These are phyloP conservation scores for Puccinia triticina DNA, from an alignment of 1,284 basidiomycete genomes.

Conservation along the genomic window DNA sequence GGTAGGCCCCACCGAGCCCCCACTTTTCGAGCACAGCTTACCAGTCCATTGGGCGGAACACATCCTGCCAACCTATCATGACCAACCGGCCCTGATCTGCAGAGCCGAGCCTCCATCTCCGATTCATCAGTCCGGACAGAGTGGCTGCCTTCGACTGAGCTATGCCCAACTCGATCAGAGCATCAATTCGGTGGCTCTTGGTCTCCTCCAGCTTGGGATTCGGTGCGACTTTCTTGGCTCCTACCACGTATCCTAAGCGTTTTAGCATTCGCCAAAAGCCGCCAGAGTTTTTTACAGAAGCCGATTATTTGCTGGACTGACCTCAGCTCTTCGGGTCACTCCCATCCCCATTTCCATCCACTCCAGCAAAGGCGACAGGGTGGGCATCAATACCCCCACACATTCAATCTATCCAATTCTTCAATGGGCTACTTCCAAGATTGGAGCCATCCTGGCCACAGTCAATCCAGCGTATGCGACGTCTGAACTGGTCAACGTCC, in stretches of 20 bases:
- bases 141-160: slow-evolving; percentile 19
- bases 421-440: slow-evolving; percentile 41
- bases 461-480: slow-evolving; percentile 42
- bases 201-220: slow-evolving; percentile 28
- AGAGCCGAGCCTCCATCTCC: slow-evolving; percentile 28
- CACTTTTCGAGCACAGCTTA: slow-evolving; percentile 14
- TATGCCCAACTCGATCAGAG: slow-evolving; percentile 27
- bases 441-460: slow-evolving; percentile 42
- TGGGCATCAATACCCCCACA: slow-evolving; percentile 15
- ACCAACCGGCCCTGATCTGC: slow-evolving; percentile 3
- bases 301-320: background rate
- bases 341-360: background rate
- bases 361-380: slow-evolving; percentile 9
- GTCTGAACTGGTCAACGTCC: slow-evolving; percentile 12
- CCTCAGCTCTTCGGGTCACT: background rate
- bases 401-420: slow-evolving; percentile 30
- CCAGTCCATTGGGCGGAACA: slow-evolving; percentile 15
- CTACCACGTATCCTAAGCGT: no score
- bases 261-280: background rate
- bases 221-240: slow-evolving; percentile 6
- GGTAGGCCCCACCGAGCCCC: background rate
- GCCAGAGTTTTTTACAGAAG: background rate
- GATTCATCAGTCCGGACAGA: background rate
- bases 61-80: slow-evolving; percentile 29
- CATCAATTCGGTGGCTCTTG: slow-evolving; percentile 20